These are phyloP conservation scores for Cystofilobasidium capitatum DNA, from an alignment of 768 basidiomycete genomes.

Conservation along the genomic window DNA sequence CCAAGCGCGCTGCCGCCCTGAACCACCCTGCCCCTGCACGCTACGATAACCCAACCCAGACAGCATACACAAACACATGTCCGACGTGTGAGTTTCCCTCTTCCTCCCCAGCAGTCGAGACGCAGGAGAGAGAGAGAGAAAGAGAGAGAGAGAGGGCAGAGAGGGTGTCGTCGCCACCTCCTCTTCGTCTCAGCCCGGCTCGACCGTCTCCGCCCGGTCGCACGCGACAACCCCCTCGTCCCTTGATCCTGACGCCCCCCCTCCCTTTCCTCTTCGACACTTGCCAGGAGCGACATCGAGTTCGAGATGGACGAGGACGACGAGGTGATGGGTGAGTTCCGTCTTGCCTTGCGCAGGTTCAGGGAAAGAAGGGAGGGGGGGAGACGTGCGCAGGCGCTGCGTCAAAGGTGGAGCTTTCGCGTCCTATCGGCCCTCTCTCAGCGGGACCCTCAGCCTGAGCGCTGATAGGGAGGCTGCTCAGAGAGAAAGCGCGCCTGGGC, in stretches of 20 bases:
- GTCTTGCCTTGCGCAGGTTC: not conserved
- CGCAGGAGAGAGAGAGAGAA: not conserved
- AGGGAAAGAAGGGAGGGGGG: too few species aligned
- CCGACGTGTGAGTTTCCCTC: slow-evolving; percentile 16
- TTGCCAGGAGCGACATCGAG: slow-evolving; percentile 2
- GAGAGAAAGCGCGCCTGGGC: not conserved
- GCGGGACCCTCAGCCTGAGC: not conserved
- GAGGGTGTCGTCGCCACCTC: too few species aligned
- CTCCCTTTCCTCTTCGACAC: not conserved
- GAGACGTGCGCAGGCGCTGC: too few species aligned
- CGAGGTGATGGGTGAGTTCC: not conserved
- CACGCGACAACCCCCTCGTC: not conserved
- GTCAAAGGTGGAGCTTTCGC: too few species aligned
- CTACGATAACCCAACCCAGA: not conserved
- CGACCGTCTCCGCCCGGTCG: not conserved
- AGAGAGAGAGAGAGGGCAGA: too few species aligned
- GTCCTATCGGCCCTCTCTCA: not conserved
- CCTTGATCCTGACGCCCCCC: not conserved
- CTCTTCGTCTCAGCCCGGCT: not conserved
- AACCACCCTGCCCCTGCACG: not conserved
- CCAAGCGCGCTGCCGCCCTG: not conserved
- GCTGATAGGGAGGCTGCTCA: not conserved
- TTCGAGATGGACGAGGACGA: slow-evolving; percentile 6
- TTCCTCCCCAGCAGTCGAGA: not conserved
- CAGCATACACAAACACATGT: not conserved